Percentiles rank a stretch among this genome's conserved stretches.
Evolutionary conservation across 2,329 filamentous ascomycete species (phyloP).

Genomic region (Fusarium agapanthi): DNA sequence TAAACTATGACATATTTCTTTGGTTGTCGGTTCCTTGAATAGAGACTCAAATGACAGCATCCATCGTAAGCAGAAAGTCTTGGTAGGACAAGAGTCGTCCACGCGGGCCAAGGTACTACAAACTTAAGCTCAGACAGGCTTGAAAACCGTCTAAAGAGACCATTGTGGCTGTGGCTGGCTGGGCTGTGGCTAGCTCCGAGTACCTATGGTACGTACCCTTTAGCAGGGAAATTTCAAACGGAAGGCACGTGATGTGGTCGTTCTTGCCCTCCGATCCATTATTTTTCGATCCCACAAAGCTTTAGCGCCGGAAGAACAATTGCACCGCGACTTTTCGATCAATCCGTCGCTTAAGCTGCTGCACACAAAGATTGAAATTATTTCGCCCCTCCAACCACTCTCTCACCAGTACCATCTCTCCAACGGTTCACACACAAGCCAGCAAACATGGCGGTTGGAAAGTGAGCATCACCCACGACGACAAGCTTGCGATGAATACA

Average conservation of each 20-base stretch:
- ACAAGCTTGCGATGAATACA: background rate
- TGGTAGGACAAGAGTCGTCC: background rate
- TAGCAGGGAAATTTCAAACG: background rate
- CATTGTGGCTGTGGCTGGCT: slow-evolving; percentile 6
- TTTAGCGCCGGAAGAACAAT: slow-evolving; percentile 43
- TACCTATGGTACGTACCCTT: background rate
- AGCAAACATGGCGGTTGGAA: slow-evolving; percentile 70
- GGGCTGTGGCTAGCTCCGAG: background rate
- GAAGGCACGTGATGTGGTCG: slow-evolving; percentile 32
- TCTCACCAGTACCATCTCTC: slow-evolving; percentile 53
- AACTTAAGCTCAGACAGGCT: background rate
- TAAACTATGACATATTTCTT: background rate
- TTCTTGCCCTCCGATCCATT: slow-evolving; percentile 26
- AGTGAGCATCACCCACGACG: slow-evolving; percentile 53
- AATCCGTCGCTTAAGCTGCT: slow-evolving; percentile 51
- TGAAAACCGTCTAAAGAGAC: too few relatives aligned
- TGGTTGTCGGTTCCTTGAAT: background rate
- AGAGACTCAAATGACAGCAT: slow-evolving; percentile 3
- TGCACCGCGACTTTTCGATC: slow-evolving; percentile 42
- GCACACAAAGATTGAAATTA: slow-evolving; percentile 54
- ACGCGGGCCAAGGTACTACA: background rate
- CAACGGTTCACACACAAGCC: slow-evolving; percentile 55
- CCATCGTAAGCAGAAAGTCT: slow-evolving; percentile 5
- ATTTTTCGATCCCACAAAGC: slow-evolving; percentile 21
- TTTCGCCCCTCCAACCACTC: slow-evolving; percentile 52